phyloP scores from a whole-genome alignment of 768 basidiomycete species.

The Naganishia onofrii region DNA sequence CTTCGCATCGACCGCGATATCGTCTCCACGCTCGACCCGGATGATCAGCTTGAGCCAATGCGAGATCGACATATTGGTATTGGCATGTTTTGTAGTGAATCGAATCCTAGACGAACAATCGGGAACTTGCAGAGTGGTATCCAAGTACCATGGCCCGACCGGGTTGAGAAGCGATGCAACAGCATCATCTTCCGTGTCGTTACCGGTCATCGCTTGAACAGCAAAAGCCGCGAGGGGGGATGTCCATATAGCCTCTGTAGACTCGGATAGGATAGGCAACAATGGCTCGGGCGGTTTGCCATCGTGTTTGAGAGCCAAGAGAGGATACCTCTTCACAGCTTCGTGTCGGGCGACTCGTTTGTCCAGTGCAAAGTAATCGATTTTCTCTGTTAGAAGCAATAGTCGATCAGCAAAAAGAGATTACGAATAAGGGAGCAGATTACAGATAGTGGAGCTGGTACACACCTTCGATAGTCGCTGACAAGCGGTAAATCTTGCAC shows the following conservation, averaged over 20 bases:
- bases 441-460: neutral
- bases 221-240: slow-evolving; percentile 66
- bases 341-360: slow-evolving; percentile 70
- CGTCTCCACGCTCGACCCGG: slow-evolving; percentile 77
- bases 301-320: slow-evolving; percentile 65
- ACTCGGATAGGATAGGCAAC: slow-evolving; percentile 73
- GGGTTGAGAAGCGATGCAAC: slow-evolving; percentile 53
- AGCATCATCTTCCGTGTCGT: slow-evolving; percentile 45
- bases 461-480: slow-evolving; percentile 74
- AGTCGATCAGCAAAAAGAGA: neutral
- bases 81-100: slow-evolving; percentile 75
- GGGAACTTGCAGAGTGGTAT: slow-evolving; percentile 68
- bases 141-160: slow-evolving; percentile 79
- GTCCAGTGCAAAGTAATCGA: slow-evolving; percentile 73
- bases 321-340: slow-evolving; percentile 60
- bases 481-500: slow-evolving; percentile 72
- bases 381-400: slow-evolving; percentile 61
- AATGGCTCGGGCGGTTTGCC: slow-evolving; percentile 60
- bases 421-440: no score
- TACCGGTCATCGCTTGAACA: slow-evolving; percentile 45
- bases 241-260: slow-evolving; percentile 59
- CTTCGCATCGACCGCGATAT: slow-evolving; percentile 62
- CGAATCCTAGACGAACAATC: slow-evolving; percentile 58
- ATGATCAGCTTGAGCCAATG: slow-evolving; percentile 80
- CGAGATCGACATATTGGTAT: slow-evolving; percentile 68